phyloP scores from a whole-genome alignment of 2,329 filamentous ascomycete genomes.

The Cladosporium sp. region DNA sequence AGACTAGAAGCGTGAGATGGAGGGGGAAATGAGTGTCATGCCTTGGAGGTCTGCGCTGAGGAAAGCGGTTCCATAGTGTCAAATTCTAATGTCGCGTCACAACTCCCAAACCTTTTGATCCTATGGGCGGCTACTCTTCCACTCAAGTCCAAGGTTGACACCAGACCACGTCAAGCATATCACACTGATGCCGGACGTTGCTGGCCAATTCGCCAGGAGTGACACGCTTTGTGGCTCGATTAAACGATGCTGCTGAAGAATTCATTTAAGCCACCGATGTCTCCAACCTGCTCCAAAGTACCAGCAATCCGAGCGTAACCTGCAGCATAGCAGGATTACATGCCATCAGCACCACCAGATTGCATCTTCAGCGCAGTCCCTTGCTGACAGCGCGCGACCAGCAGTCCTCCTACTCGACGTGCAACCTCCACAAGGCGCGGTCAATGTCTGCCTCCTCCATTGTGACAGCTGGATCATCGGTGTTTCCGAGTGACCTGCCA shows the following conservation, averaged over 20 bases:
- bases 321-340: background rate
- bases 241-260: no score
- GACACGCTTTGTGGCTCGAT: no score
- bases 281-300: background rate
- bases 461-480: background rate
- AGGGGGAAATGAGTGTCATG: background rate
- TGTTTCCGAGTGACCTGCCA: background rate
- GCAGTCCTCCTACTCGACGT: background rate
- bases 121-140: no score
- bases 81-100: no score
- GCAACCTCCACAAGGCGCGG: slow-evolving; percentile 8
- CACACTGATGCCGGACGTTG: no score
- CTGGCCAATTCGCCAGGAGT: no score
- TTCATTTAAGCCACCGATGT: no score
- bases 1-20: background rate
- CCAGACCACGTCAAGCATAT: no score
- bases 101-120: no score
- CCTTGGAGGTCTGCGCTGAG: background rate
- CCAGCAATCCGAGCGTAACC: background rate
- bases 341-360: background rate
- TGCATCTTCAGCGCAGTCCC: background rate
- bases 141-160: no score
- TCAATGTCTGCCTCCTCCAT: slow-evolving; percentile 7
- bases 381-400: background rate
- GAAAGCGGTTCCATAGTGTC: background rate